Base-by-base conservation (phyloP, 768 basidiomycete species). In the Lactarius hengduanensis region DNA sequence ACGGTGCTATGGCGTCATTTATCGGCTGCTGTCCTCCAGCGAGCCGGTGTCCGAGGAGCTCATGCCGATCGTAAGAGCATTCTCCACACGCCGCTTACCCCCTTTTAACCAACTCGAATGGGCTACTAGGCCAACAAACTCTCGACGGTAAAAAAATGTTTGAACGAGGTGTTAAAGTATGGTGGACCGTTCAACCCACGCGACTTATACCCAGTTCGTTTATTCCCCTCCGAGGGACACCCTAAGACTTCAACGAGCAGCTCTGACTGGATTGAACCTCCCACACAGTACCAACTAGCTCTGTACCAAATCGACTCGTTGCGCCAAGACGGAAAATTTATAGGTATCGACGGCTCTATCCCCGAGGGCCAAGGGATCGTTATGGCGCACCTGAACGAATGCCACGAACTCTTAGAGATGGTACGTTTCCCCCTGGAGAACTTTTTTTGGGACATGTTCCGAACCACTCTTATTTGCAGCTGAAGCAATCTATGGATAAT, bases 41-140 rank as follows among this genome's bases (percentile, higher is more conserved):
- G 96, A 98, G 78, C 97, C 97, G 0, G 95, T 99, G 2, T 96
- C 94, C 0, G 97, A 99, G 77, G 97, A 98, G 76, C 80, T 99
- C 18, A 98, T 98, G 92, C 96, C 96, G 6, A 85, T 97, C 45
- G 96, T 96, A 76, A 63, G 85, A 74, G 47, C 73, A 68, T 66
- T 34, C 50, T 11, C 62, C 6, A 7, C 32, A 55, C 63, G 11
- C 28, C 59, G 20, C 62, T 43, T 61, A 2, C 47, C 62, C 32
- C 32, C 32, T 8, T n/a, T 32, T 32, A 18, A 10, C 47, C 57
- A 9, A n/a, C n/a, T n/a, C n/a, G n/a, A n/a, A n/a, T n/a, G n/a
- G n/a, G n/a, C n/a, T n/a, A n/a, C n/a, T n/a, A 96, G 95, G 94
- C 96, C 7, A 98, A 98, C 79, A 98, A 98, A 73, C 79, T 98